These are phyloP conservation scores for Camelina sativa DNA, from an alignment of 345 rosid species.

Conservation along the genomic window DNA sequence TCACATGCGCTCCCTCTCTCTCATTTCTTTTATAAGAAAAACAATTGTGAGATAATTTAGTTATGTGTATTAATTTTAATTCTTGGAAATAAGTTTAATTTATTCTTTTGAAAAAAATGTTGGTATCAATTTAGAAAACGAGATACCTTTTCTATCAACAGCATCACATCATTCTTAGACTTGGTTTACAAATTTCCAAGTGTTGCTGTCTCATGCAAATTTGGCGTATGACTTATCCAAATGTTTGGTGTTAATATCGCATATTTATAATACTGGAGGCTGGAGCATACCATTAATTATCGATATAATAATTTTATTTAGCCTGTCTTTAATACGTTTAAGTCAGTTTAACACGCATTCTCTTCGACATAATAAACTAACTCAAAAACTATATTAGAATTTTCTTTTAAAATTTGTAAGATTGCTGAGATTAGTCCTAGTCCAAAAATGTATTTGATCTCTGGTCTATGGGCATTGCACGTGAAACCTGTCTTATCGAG, in stretches of 20 bases:
- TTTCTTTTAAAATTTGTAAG: not conserved
- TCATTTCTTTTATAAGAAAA: not conserved
- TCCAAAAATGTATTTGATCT: slow-evolving; percentile 39
- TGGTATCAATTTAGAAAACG: slow-evolving; percentile 20
- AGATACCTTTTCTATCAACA: slow-evolving; percentile 30
- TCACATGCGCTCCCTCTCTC: slow-evolving; percentile 37
- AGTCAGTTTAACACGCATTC: slow-evolving; percentile 16
- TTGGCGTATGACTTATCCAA: slow-evolving; percentile 38
- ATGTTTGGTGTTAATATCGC: slow-evolving; percentile 35
- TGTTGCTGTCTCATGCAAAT: slow-evolving; percentile 46
- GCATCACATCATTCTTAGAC: slow-evolving; percentile 41
- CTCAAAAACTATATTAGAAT: not conserved
- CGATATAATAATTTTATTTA: slow-evolving; percentile 7
- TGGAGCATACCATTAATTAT: slow-evolving; percentile 26
- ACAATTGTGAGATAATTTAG: slow-evolving; percentile 13
- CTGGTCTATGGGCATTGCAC: slow-evolving; percentile 42
- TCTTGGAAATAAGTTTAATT: not conserved
- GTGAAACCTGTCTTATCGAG: slow-evolving; percentile 44
- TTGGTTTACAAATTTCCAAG: slow-evolving; percentile 33
- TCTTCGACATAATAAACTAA: not conserved
- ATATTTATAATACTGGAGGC: slow-evolving; percentile 28
- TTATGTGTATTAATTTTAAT: not conserved
- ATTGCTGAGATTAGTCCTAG: slow-evolving; percentile 15
- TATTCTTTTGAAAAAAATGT: not conserved
- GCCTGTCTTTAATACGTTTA: slow-evolving; percentile 17